Evolutionary conservation across 2,329 filamentous ascomycete species (phyloP).

Genomic region (Emmonsiellopsis sp.): DNA sequence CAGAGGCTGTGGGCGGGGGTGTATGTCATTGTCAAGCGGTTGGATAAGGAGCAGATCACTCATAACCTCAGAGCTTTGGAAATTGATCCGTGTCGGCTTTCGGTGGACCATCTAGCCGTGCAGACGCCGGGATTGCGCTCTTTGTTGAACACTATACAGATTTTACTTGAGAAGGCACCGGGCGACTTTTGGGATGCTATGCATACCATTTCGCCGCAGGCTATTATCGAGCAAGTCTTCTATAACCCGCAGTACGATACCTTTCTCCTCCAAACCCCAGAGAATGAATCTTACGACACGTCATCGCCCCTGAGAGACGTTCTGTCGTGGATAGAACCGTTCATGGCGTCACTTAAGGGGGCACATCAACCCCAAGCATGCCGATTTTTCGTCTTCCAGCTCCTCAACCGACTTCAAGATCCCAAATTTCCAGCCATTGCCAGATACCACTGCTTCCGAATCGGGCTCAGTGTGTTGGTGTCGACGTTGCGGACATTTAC

Average conservation of each 20-base stretch:
- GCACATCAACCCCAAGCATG: slow-evolving; percentile 72
- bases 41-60: slow-evolving; percentile 66
- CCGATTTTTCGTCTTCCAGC: slow-evolving; percentile 64
- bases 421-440: slow-evolving; percentile 31
- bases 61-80: slow-evolving; percentile 73
- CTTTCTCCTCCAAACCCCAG: slow-evolving; percentile 42
- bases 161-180: slow-evolving; percentile 65
- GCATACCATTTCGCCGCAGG: slow-evolving; percentile 67
- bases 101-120: slow-evolving; percentile 58
- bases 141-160: slow-evolving; percentile 61
- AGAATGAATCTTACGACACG: slow-evolving; percentile 44
- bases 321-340: slow-evolving; percentile 68
- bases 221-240: slow-evolving; percentile 77
- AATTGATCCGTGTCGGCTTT: slow-evolving; percentile 53
- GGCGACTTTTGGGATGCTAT: slow-evolving; percentile 83
- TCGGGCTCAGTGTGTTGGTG: slow-evolving; percentile 37
- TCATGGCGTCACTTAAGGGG: slow-evolving; percentile 67
- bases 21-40: slow-evolving; percentile 60
- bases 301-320: slow-evolving; percentile 51
- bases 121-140: slow-evolving; percentile 55
- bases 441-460: slow-evolving; percentile 38
- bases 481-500: slow-evolving; percentile 40
- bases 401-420: slow-evolving; percentile 53
- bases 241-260: slow-evolving; percentile 59
- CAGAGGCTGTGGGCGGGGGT: slow-evolving; percentile 73